phyloP scores from a whole-genome alignment of 805 yeast genomes.

The Vanderwaltozyma tropicalis region DNA sequence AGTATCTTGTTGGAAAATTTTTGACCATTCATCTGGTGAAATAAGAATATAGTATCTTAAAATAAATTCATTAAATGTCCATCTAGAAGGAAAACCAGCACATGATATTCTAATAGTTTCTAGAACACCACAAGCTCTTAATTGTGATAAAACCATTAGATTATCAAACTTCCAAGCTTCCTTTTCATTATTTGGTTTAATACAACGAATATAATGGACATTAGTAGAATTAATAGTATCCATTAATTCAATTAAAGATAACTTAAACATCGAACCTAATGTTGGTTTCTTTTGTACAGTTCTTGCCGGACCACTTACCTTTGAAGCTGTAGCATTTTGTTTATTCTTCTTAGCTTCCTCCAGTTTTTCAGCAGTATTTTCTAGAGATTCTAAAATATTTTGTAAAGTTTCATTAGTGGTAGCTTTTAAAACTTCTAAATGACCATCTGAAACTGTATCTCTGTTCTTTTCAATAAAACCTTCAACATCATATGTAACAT shows the following conservation, averaged over 20 bases:
- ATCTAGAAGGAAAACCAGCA: conserved; percentile 95
- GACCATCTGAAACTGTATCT: conserved; percentile 96
- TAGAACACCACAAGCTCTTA: conserved; percentile 96
- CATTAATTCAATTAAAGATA: conserved; percentile 88
- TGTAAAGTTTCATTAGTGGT: conserved; percentile 57
- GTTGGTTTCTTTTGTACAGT: conserved; percentile 72
- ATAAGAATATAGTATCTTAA: conserved; percentile 78
- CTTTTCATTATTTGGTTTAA: conserved; percentile 90
- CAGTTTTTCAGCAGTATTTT: conserved; percentile 39
- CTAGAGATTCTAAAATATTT: conserved; percentile 56
- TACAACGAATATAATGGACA: conserved; percentile 94
- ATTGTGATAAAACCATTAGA: conserved; percentile 86
- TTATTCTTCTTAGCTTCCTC: conserved; percentile 31
- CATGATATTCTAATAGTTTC: conserved; percentile 95
- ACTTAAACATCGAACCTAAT: conserved; percentile 86
- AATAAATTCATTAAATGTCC: conserved; percentile 91
- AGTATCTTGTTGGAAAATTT: conserved; percentile 40
- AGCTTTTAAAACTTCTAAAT: conserved; percentile 68
- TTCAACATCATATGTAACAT: conserved; percentile 82
- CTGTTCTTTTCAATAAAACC: conserved; percentile 96
- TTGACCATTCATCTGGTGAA: conserved; percentile 57
- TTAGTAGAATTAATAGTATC: conserved; percentile 85
- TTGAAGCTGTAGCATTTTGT: conserved; percentile 25
- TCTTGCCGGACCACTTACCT: conserved; percentile 34
- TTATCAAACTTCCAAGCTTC: conserved; percentile 95